Evolutionary conservation across 352 stramenopile species (phyloP).

Genomic region (Pythium inflatum): DNA sequence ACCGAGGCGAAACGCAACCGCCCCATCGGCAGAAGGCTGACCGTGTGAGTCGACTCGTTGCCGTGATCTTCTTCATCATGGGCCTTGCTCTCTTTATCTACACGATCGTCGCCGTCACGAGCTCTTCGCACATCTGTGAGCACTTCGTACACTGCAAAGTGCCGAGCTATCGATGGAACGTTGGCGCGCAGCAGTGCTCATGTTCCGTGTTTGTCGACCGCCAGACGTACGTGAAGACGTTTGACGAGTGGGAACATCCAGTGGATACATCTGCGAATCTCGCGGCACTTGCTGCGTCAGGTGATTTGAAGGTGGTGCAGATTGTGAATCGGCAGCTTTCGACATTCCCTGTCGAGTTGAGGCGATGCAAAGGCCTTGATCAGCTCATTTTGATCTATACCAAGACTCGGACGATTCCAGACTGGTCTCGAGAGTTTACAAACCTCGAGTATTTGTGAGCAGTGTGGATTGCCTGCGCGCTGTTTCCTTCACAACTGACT

Average conservation of each 20-base stretch:
- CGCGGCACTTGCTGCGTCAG: constrained; percentile 10
- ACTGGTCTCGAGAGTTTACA: constrained; percentile 28
- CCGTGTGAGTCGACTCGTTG: background rate
- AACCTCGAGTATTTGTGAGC: constrained; percentile 30
- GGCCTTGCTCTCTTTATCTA: constrained; percentile 18
- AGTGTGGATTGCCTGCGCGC: background rate
- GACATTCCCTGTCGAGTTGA: constrained; percentile 21
- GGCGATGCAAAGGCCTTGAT: constrained; percentile 2
- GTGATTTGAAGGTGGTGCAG: constrained; percentile 30
- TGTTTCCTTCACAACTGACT: background rate
- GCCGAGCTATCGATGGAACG: constrained; percentile 33
- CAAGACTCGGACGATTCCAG: constrained; percentile 19
- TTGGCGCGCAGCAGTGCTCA: constrained; percentile 18
- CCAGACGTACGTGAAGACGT: background rate
- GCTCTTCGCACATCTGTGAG: constrained; percentile 3
- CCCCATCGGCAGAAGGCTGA: background rate
- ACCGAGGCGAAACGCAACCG: background rate
- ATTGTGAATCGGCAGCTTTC: constrained; percentile 35
- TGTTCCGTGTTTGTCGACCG: constrained; percentile 33
- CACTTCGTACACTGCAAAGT: constrained; percentile 23
- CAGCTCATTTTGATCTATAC: constrained; percentile 40
- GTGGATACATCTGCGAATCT: constrained; percentile 19
- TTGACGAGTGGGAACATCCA: constrained; percentile 9
- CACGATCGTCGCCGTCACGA: background rate
- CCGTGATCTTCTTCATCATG: constrained; percentile 7